phyloP scores from a whole-genome alignment of 169 alveolate genomes.

The Plasmodium vivax region DNA sequence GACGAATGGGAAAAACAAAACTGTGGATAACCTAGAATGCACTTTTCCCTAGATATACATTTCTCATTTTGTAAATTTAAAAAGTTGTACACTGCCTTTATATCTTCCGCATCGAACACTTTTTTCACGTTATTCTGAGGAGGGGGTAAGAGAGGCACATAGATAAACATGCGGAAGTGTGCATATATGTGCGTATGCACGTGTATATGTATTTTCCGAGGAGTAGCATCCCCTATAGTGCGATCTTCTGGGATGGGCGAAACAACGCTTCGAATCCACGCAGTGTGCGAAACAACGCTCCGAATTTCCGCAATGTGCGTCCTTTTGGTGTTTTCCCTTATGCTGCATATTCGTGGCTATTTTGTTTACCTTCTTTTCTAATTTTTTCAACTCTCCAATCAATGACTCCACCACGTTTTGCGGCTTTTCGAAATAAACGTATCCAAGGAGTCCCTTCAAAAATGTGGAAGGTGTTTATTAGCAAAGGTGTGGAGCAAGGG shows the following conservation, averaged over 20 bases:
- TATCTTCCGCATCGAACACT: conserved; percentile 34
- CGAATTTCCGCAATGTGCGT: neutral
- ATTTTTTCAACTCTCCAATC: conserved; percentile 36
- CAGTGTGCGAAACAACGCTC: neutral
- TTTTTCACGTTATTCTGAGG: conserved; percentile 7
- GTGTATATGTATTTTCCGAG: neutral
- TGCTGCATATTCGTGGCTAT: neutral
- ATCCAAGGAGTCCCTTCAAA: conserved; percentile 40
- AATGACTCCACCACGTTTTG: conserved; percentile 45
- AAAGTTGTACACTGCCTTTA: conserved; percentile 34
- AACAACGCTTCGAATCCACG: neutral
- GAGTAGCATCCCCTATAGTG: neutral
- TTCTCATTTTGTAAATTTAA: conserved; percentile 59
- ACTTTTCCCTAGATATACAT: conserved; percentile 56
- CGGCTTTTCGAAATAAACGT: conserved; percentile 52
- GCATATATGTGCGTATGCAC: neutral
- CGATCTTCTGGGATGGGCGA: neutral
- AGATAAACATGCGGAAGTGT: neutral
- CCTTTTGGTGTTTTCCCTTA: neutral
- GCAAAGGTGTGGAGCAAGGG: neutral
- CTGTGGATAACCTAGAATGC: conserved; percentile 47
- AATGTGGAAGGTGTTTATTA: neutral
- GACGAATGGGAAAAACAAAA: neutral
- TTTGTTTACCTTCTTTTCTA: conserved; percentile 46
- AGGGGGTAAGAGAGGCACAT: neutral